Evolutionary conservation across 108 stramenopile genomes (phyloP).

Genomic region (Fragilariopsis cylindrus): DNA sequence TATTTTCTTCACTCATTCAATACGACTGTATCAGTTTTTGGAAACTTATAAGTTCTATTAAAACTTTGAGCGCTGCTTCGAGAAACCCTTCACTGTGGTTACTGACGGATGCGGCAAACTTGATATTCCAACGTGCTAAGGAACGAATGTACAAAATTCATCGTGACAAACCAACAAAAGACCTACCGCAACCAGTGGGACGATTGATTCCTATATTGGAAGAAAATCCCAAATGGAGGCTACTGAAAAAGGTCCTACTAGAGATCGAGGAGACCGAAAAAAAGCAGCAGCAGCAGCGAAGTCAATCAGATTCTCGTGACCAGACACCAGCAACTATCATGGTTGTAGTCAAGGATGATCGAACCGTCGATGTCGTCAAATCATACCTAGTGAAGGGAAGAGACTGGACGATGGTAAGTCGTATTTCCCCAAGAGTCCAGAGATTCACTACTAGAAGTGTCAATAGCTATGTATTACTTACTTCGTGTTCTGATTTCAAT

Average conservation of each 20-base stretch:
- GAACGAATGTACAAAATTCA: conserved; percentile 79
- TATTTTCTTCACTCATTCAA: conserved; percentile 90
- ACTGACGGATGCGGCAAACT: conserved; percentile 80
- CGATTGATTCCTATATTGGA: conserved; percentile 74
- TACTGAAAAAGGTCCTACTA: conserved; percentile 76
- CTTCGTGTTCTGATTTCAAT: neutral
- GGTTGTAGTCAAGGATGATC: conserved; percentile 91
- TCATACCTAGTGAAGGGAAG: conserved; percentile 63
- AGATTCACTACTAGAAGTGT: neutral
- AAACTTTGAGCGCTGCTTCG: conserved; percentile 63
- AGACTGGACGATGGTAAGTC: conserved; percentile 43
- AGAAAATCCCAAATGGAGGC: conserved; percentile 92
- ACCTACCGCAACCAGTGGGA: conserved; percentile 51
- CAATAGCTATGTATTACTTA: neutral
- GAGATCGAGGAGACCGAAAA: conserved; percentile 72
- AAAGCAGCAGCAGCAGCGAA: conserved; percentile 1
- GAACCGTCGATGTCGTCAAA: conserved; percentile 65
- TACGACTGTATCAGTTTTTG: conserved; percentile 94
- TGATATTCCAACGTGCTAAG: conserved; percentile 89
- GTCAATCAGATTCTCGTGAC: conserved; percentile 7
- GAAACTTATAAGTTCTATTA: conserved; percentile 72
- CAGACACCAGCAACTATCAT: conserved; percentile 52
- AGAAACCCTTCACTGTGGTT: conserved; percentile 89
- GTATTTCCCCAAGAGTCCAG: too few species aligned
- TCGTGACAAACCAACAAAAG: conserved; percentile 35